Evolutionary conservation across 257 asterid species (phyloP), one percentile per base, ranked within the genome.

Genomic region (Osmanthus fragrans): DNA sequence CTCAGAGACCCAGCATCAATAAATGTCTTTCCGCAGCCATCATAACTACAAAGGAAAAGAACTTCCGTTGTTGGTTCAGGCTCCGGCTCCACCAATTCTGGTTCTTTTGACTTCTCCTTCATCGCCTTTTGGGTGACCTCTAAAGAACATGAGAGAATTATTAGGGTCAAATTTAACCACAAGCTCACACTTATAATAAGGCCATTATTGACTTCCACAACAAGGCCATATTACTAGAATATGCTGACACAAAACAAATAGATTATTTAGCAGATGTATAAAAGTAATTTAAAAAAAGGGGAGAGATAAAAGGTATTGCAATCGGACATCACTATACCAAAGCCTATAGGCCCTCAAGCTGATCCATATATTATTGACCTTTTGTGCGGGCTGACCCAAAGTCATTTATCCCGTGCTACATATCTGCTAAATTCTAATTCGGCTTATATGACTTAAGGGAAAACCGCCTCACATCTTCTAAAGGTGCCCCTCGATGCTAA

Each of bases 21-120:
- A 80, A 96, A 96, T 51, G 99, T 92, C 89, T 96, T 96, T 77
- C 99, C 99, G 86, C 99, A 96, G 76, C 97, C 97, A 77, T 92
- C 99, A 51, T 88, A 93, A 76, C 97, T 96, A 86, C 99, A 96
- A 80, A 96, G 96, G 82, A 96, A 96, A 81, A 96, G 93, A 84
- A 96, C 97, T 81, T 96, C 98, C 1, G 99, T 92, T 13, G 98
- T 89, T 45, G 97, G 98, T 86, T 96, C 99, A 37, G 95, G 98
- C 85, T 95, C 99, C 7, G 97, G 89, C 66, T 87, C 97, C 32
- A 87, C 86, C 42, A 75, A 65, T 47, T 88, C 92, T 36, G 93
- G 87, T 68, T 92, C 97, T 85, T 81, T 86, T 37, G 89, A 64
- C 83, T 86, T 93, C 81, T 92, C 96, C 85, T 80, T 90, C 77